Percentiles rank a stretch among this genome's conserved stretches.
phyloP scores from a whole-genome alignment of 495 filamentous ascomycete species.

The Penicillium bialowiezense region DNA sequence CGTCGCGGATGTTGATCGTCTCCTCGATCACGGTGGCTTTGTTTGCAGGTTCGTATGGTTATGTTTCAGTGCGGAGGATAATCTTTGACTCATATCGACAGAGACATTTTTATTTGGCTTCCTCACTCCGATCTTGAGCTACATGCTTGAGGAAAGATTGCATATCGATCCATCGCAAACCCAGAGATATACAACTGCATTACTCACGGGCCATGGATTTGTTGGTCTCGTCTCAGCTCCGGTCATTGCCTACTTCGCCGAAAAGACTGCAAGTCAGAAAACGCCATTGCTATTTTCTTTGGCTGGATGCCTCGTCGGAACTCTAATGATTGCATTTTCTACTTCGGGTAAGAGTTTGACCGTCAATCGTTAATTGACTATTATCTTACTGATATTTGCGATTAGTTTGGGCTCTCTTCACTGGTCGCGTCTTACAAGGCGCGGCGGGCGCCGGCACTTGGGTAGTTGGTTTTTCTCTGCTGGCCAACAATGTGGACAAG shows the following conservation, averaged over 20 bases:
- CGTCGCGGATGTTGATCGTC: slow-evolving; percentile 16
- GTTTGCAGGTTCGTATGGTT: slow-evolving; percentile 17
- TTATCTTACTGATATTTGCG: background rate
- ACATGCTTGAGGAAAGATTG: slow-evolving; percentile 28
- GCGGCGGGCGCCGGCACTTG: slow-evolving; percentile 12
- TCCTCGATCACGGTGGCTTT: slow-evolving; percentile 14
- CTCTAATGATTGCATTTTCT: slow-evolving; percentile 16
- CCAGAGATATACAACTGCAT: slow-evolving; percentile 14
- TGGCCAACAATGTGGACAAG: slow-evolving; percentile 9
- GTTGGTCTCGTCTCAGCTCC: slow-evolving; percentile 17
- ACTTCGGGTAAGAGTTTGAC: background rate
- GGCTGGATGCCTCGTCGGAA: slow-evolving; percentile 16
- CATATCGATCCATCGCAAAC: slow-evolving; percentile 17
- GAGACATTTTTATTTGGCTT: slow-evolving; percentile 31
- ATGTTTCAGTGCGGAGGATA: background rate
- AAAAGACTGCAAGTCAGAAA: slow-evolving; percentile 17
- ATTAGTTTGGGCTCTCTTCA: slow-evolving; percentile 8
- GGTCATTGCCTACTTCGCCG: slow-evolving; percentile 27
- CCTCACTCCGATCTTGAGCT: slow-evolving; percentile 24
- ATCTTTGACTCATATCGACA: slow-evolving; percentile 9
- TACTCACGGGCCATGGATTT: slow-evolving; percentile 18
- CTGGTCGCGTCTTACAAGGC: slow-evolving; percentile 18
- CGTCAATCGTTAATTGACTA: too few relatives aligned
- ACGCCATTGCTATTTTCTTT: slow-evolving; percentile 19
- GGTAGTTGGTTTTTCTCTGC: slow-evolving; percentile 17